Evolutionary conservation across 108 stramenopile genomes (phyloP).

Genomic region (Skeletonema costatum): DNA sequence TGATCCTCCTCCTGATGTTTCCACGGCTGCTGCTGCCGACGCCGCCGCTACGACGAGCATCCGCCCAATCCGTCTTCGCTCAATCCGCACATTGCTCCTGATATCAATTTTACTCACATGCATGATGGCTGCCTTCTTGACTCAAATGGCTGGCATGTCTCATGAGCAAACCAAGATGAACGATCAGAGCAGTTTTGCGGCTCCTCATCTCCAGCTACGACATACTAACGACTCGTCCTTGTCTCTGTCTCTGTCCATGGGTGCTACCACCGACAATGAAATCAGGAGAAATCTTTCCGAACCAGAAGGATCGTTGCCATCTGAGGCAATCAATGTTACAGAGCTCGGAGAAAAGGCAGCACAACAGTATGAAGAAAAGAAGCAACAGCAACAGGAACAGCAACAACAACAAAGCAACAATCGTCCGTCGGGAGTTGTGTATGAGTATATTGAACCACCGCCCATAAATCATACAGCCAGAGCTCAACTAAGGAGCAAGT

Average conservation of each 20-base stretch:
- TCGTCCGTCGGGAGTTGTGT: constrained; percentile 28
- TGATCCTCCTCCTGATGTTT: not conserved
- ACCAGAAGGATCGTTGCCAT: not conserved
- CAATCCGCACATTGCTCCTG: not conserved
- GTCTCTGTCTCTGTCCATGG: not conserved
- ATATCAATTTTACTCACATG: not conserved
- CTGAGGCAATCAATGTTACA: not conserved
- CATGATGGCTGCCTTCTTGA: not conserved
- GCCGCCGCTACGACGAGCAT: not conserved
- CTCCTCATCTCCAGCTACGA: not conserved
- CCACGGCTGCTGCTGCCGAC: not conserved
- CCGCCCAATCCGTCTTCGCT: not conserved
- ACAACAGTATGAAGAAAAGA: not conserved
- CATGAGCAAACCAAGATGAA: not conserved
- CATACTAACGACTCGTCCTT: not conserved
- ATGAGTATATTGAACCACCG: constrained; percentile 28
- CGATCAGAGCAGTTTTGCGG: not conserved
- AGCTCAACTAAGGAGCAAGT: constrained; percentile 7
- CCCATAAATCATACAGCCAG: constrained; percentile 35
- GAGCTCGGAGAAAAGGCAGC: not conserved
- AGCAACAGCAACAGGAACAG: not conserved
- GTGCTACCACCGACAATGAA: not conserved
- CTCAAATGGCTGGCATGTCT: not conserved
- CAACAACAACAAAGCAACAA: not conserved
- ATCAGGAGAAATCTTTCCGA: constrained; percentile 16